Evolutionary conservation across 169 alveolate species (phyloP), one percentile per base, ranked within the genome.

Genomic region (Eimeria praecox): DNA sequence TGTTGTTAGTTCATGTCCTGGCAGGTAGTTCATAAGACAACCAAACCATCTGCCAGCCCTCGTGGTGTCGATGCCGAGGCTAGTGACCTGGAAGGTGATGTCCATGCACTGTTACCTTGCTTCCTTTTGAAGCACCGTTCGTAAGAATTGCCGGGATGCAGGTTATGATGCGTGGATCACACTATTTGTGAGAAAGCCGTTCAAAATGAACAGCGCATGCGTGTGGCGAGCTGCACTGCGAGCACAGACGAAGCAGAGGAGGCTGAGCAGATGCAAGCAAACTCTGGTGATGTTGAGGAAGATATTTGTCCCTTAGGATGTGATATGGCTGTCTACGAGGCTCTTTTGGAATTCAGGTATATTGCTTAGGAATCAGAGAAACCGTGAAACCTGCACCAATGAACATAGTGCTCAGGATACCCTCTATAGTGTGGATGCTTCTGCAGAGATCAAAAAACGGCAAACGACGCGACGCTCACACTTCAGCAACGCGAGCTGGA

Each of bases 291-390:
- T 62, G 71, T 87, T 18, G 93, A 87, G 42, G 93, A 87, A 64
- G 93, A 87, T 38, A 62, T 87, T 9, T 87, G 93, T 27, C 93
- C 93, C 12, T 14, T 87, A 38, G 93, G 93, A 30, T 87, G 93
- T 30, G 93, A 87, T 46, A 87, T 87, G 93, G 82, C 93, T 0
- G 59, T 87, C 6, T 87, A 87, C 82, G 93, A 87, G 66, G 93
- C 93, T 6, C 49, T 87, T 42, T 87, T 87, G 83, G 93, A 87
- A 44, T 71, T 87, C 78, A 56, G 93, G 93, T 87, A 62, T 40
- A 30, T 62, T 0, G 6, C 14, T n/a, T 5, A 0, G 44, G 69
- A 24, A 44, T 27, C n/a, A 30, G 40, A 69, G 49, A 46, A 22
- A 14, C 27, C 30, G 44, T 46, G 24, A 20, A 12, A 20, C 44